phyloP scores from a whole-genome alignment of 1,284 basidiomycete species.

The Apiotrichum sp. region DNA sequence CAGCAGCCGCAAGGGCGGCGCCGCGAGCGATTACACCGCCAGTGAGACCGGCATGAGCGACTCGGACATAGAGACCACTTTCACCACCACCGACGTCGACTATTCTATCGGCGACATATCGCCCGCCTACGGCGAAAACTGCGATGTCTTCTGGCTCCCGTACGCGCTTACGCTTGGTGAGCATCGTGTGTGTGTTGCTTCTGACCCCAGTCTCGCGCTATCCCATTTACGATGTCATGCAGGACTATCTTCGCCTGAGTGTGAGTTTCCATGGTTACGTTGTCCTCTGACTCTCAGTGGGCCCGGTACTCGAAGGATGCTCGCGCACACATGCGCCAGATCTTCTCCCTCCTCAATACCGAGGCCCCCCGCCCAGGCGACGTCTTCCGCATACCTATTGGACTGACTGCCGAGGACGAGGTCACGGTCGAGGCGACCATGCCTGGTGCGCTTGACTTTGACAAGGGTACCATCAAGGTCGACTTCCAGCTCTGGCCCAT shows the following conservation, averaged over 20 bases:
- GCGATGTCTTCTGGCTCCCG: slow-evolving; percentile 87
- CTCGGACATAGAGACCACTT: slow-evolving; percentile 46
- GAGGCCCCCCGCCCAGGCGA: slow-evolving; percentile 82
- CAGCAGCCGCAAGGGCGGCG: background rate
- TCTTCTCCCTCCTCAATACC: slow-evolving; percentile 49
- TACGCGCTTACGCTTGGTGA: slow-evolving; percentile 64
- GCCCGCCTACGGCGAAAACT: slow-evolving; percentile 47
- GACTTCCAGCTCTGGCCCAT: slow-evolving; percentile 92
- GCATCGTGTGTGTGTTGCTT: background rate
- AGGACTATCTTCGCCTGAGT: slow-evolving; percentile 76
- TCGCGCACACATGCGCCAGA: slow-evolving; percentile 41
- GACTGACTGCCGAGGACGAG: slow-evolving; percentile 25
- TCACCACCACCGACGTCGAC: slow-evolving; percentile 12
- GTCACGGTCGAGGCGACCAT: slow-evolving; percentile 38
- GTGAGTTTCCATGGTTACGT: slow-evolving; percentile 15
- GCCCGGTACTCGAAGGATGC: slow-evolving; percentile 84
- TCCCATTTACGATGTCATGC: slow-evolving; percentile 87
- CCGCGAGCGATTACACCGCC: slow-evolving; percentile 48
- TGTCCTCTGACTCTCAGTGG: slow-evolving; percentile 55
- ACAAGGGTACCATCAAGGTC: slow-evolving; percentile 44
- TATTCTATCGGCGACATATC: slow-evolving; percentile 16
- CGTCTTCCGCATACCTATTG: slow-evolving; percentile 28
- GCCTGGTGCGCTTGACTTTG: slow-evolving; percentile 49
- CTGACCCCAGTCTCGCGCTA: slow-evolving; percentile 66
- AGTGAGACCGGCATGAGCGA: slow-evolving; percentile 69